Percentiles rank a stretch among this genome's conserved stretches.
Conservation (phyloP, 495 filamentous ascomycete species). For the Margaritispora aquatica region DNA sequence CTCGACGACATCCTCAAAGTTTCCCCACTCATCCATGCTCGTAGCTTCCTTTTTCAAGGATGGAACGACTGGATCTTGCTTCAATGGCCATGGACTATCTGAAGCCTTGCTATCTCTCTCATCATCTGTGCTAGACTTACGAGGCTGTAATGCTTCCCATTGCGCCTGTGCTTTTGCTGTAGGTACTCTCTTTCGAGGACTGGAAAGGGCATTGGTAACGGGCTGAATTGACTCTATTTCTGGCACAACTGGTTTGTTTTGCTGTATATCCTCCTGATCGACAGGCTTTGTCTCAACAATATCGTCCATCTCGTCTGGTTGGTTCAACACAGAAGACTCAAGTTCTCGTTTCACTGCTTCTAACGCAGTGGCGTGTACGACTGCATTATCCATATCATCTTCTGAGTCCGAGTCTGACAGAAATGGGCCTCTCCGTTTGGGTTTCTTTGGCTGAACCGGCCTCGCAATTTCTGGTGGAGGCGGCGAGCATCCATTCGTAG, state of each 20-base stretch:
- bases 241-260: constrained; percentile 10
- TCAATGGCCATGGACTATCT: constrained; percentile 19
- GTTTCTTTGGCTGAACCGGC: constrained; percentile 33
- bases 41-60: constrained; percentile 51
- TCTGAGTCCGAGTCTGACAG: constrained; percentile 26
- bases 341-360: constrained; percentile 8
- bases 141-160: constrained; percentile 19
- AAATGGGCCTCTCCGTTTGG: constrained; percentile 29
- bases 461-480: constrained; percentile 16
- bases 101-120: constrained; percentile 20
- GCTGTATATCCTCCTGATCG: constrained; percentile 7
- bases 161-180: constrained; percentile 11
- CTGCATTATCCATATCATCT: constrained; percentile 2
- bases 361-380: neutral
- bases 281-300: constrained; percentile 6
- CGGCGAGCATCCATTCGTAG: constrained; percentile 6
- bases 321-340: neutral
- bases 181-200: constrained; percentile 14
- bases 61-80: constrained; percentile 42
- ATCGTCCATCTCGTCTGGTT: constrained; percentile 7
- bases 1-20: constrained; percentile 64
- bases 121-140: constrained; percentile 15
- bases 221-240: constrained; percentile 1
- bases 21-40: constrained; percentile 48
- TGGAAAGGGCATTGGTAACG: neutral